Evolutionary conservation across 2,329 filamentous ascomycete genomes (phyloP).

Genomic region (Neopestalotiopsis rosae): DNA sequence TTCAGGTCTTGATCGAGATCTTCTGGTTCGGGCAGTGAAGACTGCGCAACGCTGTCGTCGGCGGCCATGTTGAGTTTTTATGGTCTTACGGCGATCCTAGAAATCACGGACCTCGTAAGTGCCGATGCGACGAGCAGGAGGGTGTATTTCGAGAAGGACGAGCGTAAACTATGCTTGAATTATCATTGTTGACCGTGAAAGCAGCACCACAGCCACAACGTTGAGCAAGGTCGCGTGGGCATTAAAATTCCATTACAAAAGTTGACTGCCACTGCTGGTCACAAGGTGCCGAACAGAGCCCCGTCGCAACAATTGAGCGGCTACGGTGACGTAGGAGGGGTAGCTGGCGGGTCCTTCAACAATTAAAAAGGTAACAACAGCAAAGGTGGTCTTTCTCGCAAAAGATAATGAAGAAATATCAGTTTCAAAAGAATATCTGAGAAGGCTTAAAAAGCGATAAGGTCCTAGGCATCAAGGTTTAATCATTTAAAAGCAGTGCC

Average conservation of each 20-base stretch:
- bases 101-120: background rate
- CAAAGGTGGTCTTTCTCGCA: background rate
- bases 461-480: too few species aligned
- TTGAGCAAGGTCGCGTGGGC: background rate
- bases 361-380: background rate
- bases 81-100: background rate
- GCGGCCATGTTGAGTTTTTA: slow-evolving; percentile 5
- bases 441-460: too few species aligned
- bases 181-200: background rate
- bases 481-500: too few species aligned
- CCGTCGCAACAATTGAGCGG: background rate
- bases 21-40: slow-evolving; percentile 47
- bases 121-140: background rate
- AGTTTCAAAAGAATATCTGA: too few species aligned
- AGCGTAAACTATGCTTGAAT: background rate
- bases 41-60: slow-evolving; percentile 20
- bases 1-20: slow-evolving; percentile 38
- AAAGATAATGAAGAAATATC: background rate
- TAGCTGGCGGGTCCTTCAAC: background rate
- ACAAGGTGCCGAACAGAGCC: background rate
- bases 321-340: slow-evolving; percentile 15
- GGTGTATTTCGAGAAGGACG: too few species aligned
- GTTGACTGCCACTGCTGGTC: background rate
- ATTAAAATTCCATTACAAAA: background rate
- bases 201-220: background rate